These are phyloP conservation scores for Rhodofomes roseus DNA, from an alignment of 1,284 basidiomycete genomes.

Conservation along the genomic window DNA sequence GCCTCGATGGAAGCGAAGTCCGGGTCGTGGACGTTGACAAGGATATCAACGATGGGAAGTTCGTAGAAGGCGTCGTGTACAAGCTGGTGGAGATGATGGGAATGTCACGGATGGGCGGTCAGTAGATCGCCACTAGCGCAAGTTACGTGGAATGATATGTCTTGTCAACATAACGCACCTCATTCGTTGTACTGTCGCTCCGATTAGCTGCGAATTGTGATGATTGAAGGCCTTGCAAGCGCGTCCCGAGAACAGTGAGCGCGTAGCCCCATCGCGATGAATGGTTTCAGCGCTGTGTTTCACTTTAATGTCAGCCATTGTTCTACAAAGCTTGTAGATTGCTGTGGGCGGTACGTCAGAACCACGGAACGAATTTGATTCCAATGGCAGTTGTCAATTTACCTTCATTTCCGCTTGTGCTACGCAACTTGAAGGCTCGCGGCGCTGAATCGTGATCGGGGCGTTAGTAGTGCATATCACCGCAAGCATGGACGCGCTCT, in stretches of 20 bases:
- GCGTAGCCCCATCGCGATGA: too few species aligned
- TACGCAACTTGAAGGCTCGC: background rate
- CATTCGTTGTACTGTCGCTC: too few species aligned
- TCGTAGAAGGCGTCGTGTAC: conserved; percentile 15
- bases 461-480: background rate
- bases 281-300: too few species aligned
- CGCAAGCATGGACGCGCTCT: background rate
- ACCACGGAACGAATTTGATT: background rate
- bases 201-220: too few species aligned
- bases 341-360: background rate
- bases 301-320: too few species aligned
- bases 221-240: too few species aligned
- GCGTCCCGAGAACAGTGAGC: too few species aligned
- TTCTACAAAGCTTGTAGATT: background rate
- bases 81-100: conserved; percentile 16
- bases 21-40: conserved; percentile 13
- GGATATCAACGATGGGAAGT: conserved; percentile 17
- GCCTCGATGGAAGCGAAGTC: conserved; percentile 5
- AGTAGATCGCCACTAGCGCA: too few species aligned
- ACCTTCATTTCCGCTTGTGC: background rate
- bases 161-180: too few species aligned
- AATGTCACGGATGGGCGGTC: background rate
- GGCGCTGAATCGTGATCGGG: background rate
- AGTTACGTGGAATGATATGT: too few species aligned
- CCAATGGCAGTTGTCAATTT: background rate